Conservation (phyloP, 2,329 filamentous ascomycete species). For the Phoma sp. region DNA sequence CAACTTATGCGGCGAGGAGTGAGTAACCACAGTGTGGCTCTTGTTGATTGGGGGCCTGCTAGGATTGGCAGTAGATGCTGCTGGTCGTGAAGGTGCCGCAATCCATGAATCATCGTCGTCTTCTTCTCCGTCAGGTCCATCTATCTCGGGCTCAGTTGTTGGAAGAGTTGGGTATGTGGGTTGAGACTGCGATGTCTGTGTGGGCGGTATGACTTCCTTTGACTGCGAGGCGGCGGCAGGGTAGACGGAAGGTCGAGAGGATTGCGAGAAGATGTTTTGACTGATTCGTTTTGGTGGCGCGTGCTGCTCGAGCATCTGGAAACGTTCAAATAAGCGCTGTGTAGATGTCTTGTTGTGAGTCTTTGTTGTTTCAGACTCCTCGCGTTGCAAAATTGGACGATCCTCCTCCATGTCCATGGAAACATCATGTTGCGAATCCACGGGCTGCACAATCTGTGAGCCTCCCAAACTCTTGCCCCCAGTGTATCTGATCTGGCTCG, state of each 20-base stretch:
- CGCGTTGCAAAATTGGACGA: slow-evolving; percentile 41
- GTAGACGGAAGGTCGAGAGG: slow-evolving; percentile 14
- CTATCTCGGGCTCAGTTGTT: slow-evolving; percentile 26
- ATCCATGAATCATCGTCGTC: slow-evolving; percentile 62
- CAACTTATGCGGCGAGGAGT: slow-evolving; percentile 47
- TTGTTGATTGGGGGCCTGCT: slow-evolving; percentile 62
- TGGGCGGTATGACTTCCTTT: slow-evolving; percentile 37
- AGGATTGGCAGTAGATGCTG: slow-evolving; percentile 32
- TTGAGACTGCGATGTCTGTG: slow-evolving; percentile 38
- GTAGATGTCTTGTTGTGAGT: slow-evolving; percentile 89
- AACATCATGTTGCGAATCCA: slow-evolving; percentile 55
- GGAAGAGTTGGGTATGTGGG: slow-evolving; percentile 52
- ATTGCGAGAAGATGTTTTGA: slow-evolving; percentile 44
- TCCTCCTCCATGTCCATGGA: slow-evolving; percentile 60
- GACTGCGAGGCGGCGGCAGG: slow-evolving; percentile 24
- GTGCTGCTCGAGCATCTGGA: slow-evolving; percentile 72
- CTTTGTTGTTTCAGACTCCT: slow-evolving; percentile 61
- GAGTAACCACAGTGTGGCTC: slow-evolving; percentile 63
- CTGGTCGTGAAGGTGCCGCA: slow-evolving; percentile 61
- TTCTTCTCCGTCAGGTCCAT: slow-evolving; percentile 20
- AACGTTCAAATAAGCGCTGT: slow-evolving; percentile 89
- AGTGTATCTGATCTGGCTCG: slow-evolving; percentile 77
- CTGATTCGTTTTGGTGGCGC: slow-evolving; percentile 44
- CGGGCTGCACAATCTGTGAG: slow-evolving; percentile 40
- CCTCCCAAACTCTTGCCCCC: slow-evolving; percentile 71